Conservation (phyloP, 139 green algal species). For the Picochlorum sp. region DNA sequence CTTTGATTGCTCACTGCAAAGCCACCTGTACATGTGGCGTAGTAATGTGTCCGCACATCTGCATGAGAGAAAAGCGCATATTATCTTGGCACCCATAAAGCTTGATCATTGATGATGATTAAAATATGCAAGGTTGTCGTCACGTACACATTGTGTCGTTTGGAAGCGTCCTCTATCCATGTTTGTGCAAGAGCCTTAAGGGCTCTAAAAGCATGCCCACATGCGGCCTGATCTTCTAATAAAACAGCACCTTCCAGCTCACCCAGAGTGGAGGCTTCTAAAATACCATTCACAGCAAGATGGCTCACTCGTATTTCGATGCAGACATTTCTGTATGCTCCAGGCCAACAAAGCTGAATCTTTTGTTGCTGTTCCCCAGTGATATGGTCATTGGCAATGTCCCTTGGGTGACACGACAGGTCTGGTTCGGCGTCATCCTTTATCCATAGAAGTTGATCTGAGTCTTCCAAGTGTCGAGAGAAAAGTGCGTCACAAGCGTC, state of each 20-base stretch:
- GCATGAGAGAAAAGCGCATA: too few relatives aligned
- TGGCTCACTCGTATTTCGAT: constrained; percentile 75
- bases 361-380: constrained; percentile 28
- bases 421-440: constrained; percentile 11
- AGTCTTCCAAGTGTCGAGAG: constrained; percentile 54
- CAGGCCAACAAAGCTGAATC: constrained; percentile 46
- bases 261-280: constrained; percentile 36
- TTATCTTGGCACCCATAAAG: too few relatives aligned
- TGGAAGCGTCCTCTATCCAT: constrained; percentile 60
- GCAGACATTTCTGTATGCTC: constrained; percentile 73
- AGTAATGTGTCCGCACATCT: constrained; percentile 61
- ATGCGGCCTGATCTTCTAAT: constrained; percentile 25
- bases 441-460: constrained; percentile 68
- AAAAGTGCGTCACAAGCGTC: constrained; percentile 66
- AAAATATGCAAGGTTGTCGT: too few relatives aligned
- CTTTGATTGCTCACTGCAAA: constrained; percentile 42
- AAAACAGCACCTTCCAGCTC: constrained; percentile 57
- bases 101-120: background rate
- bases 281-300: constrained; percentile 55
- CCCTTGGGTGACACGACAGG: constrained; percentile 1
- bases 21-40: constrained; percentile 72
- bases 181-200: constrained; percentile 50
- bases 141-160: constrained; percentile 51
- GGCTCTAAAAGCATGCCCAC: constrained; percentile 43
- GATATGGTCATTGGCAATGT: constrained; percentile 35